Conservation (phyloP, 805 yeast genomes). For the Cyberlindnera petersonii region DNA sequence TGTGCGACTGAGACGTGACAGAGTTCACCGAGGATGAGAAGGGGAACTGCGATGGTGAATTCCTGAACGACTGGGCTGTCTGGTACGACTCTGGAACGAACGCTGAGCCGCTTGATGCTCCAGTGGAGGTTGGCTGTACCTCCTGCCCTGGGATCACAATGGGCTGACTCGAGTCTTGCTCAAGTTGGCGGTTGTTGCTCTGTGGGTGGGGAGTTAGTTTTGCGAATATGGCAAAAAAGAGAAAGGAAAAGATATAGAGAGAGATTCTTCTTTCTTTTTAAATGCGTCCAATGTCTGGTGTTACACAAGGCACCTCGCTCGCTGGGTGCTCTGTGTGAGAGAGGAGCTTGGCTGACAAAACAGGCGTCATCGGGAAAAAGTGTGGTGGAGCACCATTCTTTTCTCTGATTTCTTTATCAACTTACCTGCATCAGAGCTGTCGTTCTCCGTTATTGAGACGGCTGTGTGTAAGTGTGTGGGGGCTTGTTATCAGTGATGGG, state of each 20-base stretch:
- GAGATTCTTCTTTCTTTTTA: too few species aligned
- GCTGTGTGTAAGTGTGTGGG: not conserved
- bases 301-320: too few species aligned
- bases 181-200: conserved; percentile 13
- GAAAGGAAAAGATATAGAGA: too few species aligned
- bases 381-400: too few species aligned
- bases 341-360: too few species aligned
- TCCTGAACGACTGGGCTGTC: conserved; percentile 26
- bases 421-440: conserved; percentile 17
- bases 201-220: conserved; percentile 4
- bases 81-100: conserved; percentile 27
- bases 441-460: not conserved
- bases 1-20: conserved; percentile 17
- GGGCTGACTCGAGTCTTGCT: conserved; percentile 27
- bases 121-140: conserved; percentile 11
- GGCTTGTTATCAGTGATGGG: too few species aligned
- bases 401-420: too few species aligned
- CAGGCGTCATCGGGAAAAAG: too few species aligned
- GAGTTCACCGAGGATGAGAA: conserved; percentile 27
- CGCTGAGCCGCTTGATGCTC: conserved; percentile 4
- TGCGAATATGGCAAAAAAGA: not conserved
- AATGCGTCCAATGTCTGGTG: too few species aligned
- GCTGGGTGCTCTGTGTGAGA: too few species aligned
- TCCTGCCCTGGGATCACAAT: conserved; percentile 31
- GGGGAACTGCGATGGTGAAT: conserved; percentile 20